Evolutionary conservation across 2,329 filamentous ascomycete species (phyloP).

Genomic region (Cladophialophora psammophila): DNA sequence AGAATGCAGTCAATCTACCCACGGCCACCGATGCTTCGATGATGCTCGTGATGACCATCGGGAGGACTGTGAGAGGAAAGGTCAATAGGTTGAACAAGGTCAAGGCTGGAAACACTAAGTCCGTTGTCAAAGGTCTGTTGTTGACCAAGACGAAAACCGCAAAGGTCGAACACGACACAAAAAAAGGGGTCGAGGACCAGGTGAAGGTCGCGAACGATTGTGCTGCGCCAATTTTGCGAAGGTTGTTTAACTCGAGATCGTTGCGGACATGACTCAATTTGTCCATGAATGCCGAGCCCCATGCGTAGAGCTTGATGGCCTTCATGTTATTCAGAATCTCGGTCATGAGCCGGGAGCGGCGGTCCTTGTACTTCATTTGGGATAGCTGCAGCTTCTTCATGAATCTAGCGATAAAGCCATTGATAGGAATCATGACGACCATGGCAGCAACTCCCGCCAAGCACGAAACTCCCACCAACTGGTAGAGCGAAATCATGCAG

Average conservation of each 20-base stretch:
- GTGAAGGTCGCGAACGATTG: slow-evolving; percentile 97
- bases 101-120: slow-evolving; percentile 92
- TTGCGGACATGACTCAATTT: slow-evolving; percentile 96
- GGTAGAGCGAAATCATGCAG: slow-evolving; percentile 95
- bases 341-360: slow-evolving; percentile 89
- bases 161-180: slow-evolving; percentile 97
- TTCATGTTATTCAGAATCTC: slow-evolving; percentile 99
- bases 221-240: slow-evolving; percentile 93
- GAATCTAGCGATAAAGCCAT: slow-evolving; percentile 86
- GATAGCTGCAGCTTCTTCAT: slow-evolving; percentile 95
- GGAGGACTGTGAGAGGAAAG: slow-evolving; percentile 90
- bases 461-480: slow-evolving; percentile 94
- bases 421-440: slow-evolving; percentile 96
- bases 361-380: slow-evolving; percentile 99
- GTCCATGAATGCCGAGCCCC: slow-evolving; percentile 96
- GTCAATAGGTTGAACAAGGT: slow-evolving; percentile 96
- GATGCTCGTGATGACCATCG: slow-evolving; percentile 97
- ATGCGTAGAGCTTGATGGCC: slow-evolving; percentile 97
- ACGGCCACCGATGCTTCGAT: slow-evolving; percentile 96
- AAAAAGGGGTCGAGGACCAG: slow-evolving; percentile 95
- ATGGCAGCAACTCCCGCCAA: slow-evolving; percentile 93
- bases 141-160: slow-evolving; percentile 89
- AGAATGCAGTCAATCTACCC: slow-evolving; percentile 80
- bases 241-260: slow-evolving; percentile 91
- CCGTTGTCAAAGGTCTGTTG: slow-evolving; percentile 81